Base-by-base conservation (phyloP, 805 yeast genomes). In the Kluyveromyces dobzhanskii region DNA sequence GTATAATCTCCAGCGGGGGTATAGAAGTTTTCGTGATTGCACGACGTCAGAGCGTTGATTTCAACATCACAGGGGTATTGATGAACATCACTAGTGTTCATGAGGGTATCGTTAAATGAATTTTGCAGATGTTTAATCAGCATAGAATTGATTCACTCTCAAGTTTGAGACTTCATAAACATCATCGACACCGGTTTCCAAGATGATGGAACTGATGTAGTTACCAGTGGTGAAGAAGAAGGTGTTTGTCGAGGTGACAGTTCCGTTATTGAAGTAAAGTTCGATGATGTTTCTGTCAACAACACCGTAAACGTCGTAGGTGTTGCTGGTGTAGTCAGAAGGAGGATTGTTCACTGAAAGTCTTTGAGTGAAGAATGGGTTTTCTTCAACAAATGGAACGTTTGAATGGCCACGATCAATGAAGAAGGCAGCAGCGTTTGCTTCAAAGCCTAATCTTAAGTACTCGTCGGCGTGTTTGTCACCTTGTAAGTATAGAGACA, bases 261-360 rank as follows among this genome's bases (percentile, higher is more conserved):
- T 45, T 17, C 64, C 64, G 35, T 59, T 49, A 40, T 57, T 57
- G 47, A 57, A 54, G 45, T 45, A 59, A 16, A 59, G 29, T 41
- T 59, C 65, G n/a, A 57, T 18, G 33, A 59, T 47, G 38, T 56
- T 56, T 35, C 49, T 47, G 44, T 61, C 64, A 25, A 57, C 45
- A 16, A 61, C 41, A 32, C 62, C 64, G 28, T 49, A 46, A 4
- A 59, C 46, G 29, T 57, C 50, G 49, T 47, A 59, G 5, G 42
- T 46, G 30, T 32, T 38, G 7, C 39, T 38, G 6, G 38, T 37
- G 33, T 40, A 35, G 17, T 12, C 13, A 13, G 17, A 21, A 7
- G 57, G 57, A 30, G 51, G 54, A 12, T 53, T 37, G 43, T 51
- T 50, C 2, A 48, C 44, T 1, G 61, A 48, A 21, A 48, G 31